Base-by-base conservation (phyloP, 2,329 filamentous ascomycete species). In the Claviceps pazoutovae region DNA sequence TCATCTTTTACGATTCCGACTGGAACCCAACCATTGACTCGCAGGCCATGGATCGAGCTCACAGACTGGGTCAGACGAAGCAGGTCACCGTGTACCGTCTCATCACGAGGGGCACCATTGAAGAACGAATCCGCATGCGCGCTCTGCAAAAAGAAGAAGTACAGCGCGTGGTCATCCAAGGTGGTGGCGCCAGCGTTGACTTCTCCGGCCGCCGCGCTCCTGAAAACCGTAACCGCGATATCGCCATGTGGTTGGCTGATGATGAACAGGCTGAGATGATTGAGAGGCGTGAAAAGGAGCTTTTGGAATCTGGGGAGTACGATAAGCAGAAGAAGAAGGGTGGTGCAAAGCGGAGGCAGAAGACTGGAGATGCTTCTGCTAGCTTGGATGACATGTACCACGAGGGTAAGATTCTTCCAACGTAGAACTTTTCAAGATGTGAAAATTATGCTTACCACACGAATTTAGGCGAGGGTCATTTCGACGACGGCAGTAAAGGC, bases 21-120 rank as follows among this genome's bases (percentile, higher is more conserved):
- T 98, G 93, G 93, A 98, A 98, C 66, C 93, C 93, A 0, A 97
- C 93, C 3, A 97, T 97, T 62, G 93, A 98, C 67, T 95, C 88
- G 50, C 93, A 98, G 68, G 93, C 93, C 68, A 97, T 97, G 93
- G 93, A 98, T 68, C 86, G 93, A 67, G 93, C 93, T 13, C 93
- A 98, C 80, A 88, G 93, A 79, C 80, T 98, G 38, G 93, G 93
- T 48, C 91, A 98, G 68, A 97, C 91, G 2, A 82, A 81, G 59
- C 93, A 98, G 69, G 93, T 98, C 53, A 96, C 90, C 0, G 93
- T 98, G 11, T 98, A 97, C 69, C 88, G 93, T 57, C 83, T 98
- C 63, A 97, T 98, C 69, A 98, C 93, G 0, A 84, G 88, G 45
- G 88, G 89, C 56, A 97, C 93, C 0, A 97, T 98, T 62, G 93